Evolutionary conservation across 768 basidiomycete genomes (phyloP).

Genomic region (Boletus rubropictus): DNA sequence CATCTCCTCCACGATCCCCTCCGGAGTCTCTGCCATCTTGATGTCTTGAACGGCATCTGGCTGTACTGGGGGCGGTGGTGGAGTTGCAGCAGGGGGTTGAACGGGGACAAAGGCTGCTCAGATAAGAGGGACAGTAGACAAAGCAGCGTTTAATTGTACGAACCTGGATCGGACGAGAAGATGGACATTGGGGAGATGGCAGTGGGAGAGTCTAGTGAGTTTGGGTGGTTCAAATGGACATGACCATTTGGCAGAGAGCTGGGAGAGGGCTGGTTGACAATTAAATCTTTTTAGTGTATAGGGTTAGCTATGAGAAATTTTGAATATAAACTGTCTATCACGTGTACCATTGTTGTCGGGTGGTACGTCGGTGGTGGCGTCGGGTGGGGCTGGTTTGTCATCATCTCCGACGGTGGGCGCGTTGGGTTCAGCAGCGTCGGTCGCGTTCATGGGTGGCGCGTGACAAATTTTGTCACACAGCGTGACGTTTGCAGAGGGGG

Average conservation of each 20-base stretch:
- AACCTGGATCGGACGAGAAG: slow-evolving; percentile 50
- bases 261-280: slow-evolving; percentile 25
- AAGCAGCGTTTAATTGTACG: slow-evolving; percentile 19
- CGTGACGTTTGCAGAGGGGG: slow-evolving; percentile 46
- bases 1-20: slow-evolving; percentile 15
- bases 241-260: slow-evolving; percentile 59
- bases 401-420: slow-evolving; percentile 28
- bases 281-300: slow-evolving; percentile 29
- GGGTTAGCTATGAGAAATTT: slow-evolving; percentile 34
- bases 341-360: slow-evolving; percentile 36
- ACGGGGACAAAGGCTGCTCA: slow-evolving; percentile 39
- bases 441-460: slow-evolving; percentile 64
- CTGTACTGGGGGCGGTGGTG: slow-evolving; percentile 41
- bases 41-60: slow-evolving; percentile 48
- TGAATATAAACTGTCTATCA: slow-evolving; percentile 30
- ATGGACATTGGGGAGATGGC: slow-evolving; percentile 34
- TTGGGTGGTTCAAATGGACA: slow-evolving; percentile 55
- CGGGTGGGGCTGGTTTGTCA: slow-evolving; percentile 25
- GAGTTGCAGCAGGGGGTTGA: slow-evolving; percentile 42
- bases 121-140: slow-evolving; percentile 26
- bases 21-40: slow-evolving; percentile 42
- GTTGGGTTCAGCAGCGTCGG: slow-evolving; percentile 25
- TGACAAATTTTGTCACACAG: slow-evolving; percentile 61
- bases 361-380: slow-evolving; percentile 15
- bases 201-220: slow-evolving; percentile 36